Evolutionary conservation across 805 yeast genomes (phyloP).

Genomic region (Kodamaea laetipori): DNA sequence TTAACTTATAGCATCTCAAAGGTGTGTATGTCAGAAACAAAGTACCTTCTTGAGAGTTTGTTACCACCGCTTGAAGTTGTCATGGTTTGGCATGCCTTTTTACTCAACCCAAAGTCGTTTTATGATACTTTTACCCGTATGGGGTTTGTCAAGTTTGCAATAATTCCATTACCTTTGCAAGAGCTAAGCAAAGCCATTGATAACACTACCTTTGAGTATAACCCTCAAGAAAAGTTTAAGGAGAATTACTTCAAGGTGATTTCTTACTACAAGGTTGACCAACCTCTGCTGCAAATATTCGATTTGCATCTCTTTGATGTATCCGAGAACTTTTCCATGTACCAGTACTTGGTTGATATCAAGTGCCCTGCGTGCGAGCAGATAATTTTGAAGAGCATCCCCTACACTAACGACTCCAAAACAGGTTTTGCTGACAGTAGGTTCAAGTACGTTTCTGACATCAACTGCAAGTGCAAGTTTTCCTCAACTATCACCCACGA

Average conservation of each 20-base stretch:
- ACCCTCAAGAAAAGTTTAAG: slow-evolving; percentile 9
- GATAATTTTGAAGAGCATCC: slow-evolving; percentile 5
- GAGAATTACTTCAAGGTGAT: slow-evolving; percentile 7
- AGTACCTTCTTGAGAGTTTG: not conserved
- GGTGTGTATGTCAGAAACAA: no score
- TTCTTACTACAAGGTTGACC: no score
- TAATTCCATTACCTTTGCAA: slow-evolving; percentile 23
- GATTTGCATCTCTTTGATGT: not conserved
- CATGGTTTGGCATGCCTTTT: slow-evolving; percentile 27
- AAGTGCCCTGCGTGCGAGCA: slow-evolving; percentile 3
- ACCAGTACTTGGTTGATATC: slow-evolving; percentile 5
- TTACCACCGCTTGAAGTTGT: slow-evolving; percentile 27
- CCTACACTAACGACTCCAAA: slow-evolving; percentile 14
- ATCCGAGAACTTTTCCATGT: slow-evolving; percentile 4
- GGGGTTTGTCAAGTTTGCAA: slow-evolving; percentile 18
- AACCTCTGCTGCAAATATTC: no score
- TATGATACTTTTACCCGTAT: slow-evolving; percentile 20
- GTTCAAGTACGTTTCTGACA: slow-evolving; percentile 8
- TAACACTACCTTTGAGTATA: slow-evolving; percentile 15
- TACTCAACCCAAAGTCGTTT: slow-evolving; percentile 21
- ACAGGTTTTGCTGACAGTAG: slow-evolving; percentile 19
- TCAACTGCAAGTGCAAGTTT: not conserved
- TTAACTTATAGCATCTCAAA: not conserved
- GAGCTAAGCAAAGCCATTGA: slow-evolving; percentile 14
- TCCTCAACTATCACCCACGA: slow-evolving; percentile 2